Evolutionary conservation across 106 monocot genomes (phyloP).

Genomic region (Platanthera guangdongensis): DNA sequence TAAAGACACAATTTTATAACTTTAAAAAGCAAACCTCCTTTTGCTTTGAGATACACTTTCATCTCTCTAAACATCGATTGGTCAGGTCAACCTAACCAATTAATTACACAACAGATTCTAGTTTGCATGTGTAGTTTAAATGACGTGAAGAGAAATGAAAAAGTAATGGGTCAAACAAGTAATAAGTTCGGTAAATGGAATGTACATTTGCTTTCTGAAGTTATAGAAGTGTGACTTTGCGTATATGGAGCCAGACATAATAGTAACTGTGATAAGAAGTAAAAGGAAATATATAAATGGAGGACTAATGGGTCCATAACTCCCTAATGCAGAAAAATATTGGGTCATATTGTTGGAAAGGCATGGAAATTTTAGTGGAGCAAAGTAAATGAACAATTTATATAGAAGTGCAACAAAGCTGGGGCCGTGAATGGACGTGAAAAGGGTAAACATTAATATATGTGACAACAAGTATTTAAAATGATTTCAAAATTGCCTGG

Average conservation of each 20-base stretch:
- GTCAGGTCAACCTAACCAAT: not conserved
- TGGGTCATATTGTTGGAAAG: not conserved
- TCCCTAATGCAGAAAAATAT: not conserved
- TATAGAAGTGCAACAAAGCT: not conserved
- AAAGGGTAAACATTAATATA: not conserved
- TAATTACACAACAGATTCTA: not conserved
- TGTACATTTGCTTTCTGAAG: too few relatives aligned
- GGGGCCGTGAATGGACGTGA: not conserved
- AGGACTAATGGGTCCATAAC: not conserved
- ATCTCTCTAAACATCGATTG: not conserved
- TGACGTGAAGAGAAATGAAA: not conserved
- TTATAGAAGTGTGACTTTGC: too few relatives aligned
- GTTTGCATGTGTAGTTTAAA: not conserved
- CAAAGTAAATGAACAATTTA: not conserved
- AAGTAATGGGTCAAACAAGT: not conserved
- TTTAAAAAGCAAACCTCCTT: not conserved
- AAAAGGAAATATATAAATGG: too few relatives aligned
- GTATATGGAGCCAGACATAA: too few relatives aligned
- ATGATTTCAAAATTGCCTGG: not conserved
- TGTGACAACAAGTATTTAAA: not conserved
- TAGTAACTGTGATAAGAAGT: too few relatives aligned
- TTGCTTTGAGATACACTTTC: not conserved
- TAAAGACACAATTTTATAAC: not conserved
- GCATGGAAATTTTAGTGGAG: not conserved
- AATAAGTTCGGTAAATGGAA: too few relatives aligned